phyloP scores from a whole-genome alignment of 169 alveolate genomes.

The Plasmodium blacklocki region DNA sequence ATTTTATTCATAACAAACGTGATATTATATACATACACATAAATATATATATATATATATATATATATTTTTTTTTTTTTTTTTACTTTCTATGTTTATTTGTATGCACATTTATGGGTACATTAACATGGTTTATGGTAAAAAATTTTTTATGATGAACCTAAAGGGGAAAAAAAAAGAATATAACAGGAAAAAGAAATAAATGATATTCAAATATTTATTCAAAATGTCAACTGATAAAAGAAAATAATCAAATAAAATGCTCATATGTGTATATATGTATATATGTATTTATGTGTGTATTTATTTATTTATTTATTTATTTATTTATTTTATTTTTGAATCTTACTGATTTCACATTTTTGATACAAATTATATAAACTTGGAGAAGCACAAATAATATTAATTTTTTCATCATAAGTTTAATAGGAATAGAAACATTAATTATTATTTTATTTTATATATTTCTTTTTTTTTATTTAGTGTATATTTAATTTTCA shows the following conservation, averaged over 20 bases:
- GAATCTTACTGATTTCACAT: conserved; percentile 53
- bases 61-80: background rate
- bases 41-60: background rate
- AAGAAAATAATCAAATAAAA: too few species aligned
- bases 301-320: background rate
- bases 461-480: too few species aligned
- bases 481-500: too few species aligned
- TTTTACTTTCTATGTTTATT: conserved; percentile 38
- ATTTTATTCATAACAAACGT: background rate
- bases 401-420: conserved; percentile 37
- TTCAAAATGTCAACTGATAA: too few species aligned
- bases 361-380: conserved; percentile 29
- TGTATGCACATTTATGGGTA: conserved; percentile 17
- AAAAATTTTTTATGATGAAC: conserved; percentile 14
- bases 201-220: too few species aligned
- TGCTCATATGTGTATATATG: background rate
- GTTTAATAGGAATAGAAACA: background rate
- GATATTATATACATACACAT: background rate
- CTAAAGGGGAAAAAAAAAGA: conserved; percentile 12
- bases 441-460: too few species aligned
- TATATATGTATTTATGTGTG: background rate
- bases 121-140: conserved; percentile 33
- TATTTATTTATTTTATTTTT: background rate
- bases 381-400: conserved; percentile 43
- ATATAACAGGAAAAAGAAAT: too few species aligned